Base-by-base conservation (phyloP, 495 filamentous ascomycete species). In the Daldinia bambusicola region DNA sequence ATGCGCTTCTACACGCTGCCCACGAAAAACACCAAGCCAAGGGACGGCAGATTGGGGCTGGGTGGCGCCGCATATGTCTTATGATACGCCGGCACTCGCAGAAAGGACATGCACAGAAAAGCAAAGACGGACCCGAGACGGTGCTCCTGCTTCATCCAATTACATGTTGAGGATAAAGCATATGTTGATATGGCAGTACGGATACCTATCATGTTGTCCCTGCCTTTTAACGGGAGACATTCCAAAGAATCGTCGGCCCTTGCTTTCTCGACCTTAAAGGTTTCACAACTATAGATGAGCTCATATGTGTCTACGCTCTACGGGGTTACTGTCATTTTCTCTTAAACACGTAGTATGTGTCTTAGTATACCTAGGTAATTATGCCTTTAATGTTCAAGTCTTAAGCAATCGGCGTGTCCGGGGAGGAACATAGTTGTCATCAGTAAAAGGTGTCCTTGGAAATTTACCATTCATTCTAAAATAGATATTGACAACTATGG, bases 11-110 rank as follows among this genome's bases (percentile, higher is more conserved):
- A n/a, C n/a, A 63, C 55, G 26, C 52, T 16, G 10, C 13, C 40
- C 52, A 59, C 34, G 30, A 48, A 12, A 55, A 57, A n/a, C 30
- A 9, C 48, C 14, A n/a, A 48, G 16, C 20, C 9, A 48, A 9
- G 12, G 18, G 8, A 52, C 13, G 26, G 45, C 41, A 52, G 13
- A 16, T 45, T 34, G 43, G 45, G 36, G 14, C 18, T 60, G 13
- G 4, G 58, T 68, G 51, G 66, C 51, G 66, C 48, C 30, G 43
- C 8, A 13, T 22, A 58, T 40, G 66, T 65, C 37, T 60, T 55
- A 61, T 45, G 12, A 55, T 26, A 55, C 48, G 18, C 45, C 22
- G 9, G 14, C 8, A 22, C 13, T 52, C 36, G 57, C 57, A 60
- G 61, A 50, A 48, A 22, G 16, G 16, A 26, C 37, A n/a, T 16